Conservation (phyloP, 441 rosid genomes). For the Eutrema salsugineum region DNA sequence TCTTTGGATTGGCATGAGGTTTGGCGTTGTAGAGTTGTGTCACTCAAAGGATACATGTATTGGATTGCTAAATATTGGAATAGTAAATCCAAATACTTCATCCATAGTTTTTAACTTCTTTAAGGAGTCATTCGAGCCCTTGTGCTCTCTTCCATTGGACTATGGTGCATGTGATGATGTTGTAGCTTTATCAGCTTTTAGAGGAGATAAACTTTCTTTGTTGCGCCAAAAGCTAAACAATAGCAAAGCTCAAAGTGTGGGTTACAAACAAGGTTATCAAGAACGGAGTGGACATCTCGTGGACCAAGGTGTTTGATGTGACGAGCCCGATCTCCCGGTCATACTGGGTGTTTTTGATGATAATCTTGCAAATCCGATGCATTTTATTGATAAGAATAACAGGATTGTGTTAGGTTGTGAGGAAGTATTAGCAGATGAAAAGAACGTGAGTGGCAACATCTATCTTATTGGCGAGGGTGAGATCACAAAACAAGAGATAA, state of each 20-base stretch:
- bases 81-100: neutral
- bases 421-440: conserved; percentile 2
- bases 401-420: conserved; percentile 6
- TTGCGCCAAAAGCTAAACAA: neutral
- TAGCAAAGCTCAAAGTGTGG: neutral
- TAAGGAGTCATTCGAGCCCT: neutral
- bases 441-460: neutral
- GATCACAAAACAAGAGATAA: conserved; percentile 5
- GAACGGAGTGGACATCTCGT: neutral
- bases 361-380: neutral
- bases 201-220: neutral
- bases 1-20: conserved; percentile 13
- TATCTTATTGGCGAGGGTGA: conserved; percentile 7
- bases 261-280: neutral
- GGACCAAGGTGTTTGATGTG: conserved; percentile 20
- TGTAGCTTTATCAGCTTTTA: conserved; percentile 8
- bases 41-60: conserved; percentile 18
- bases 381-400: conserved; percentile 15
- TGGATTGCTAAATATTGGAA: conserved; percentile 20
- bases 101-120: conserved; percentile 18
- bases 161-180: neutral
- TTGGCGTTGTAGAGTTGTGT: conserved; percentile 9
- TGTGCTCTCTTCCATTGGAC: conserved; percentile 4
- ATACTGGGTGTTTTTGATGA: neutral
- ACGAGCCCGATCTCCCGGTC: neutral